A percentile compares a stretch with the other conserved stretches of the same genome.
These are phyloP conservation scores for Ganoderma resinaceum DNA, from an alignment of 1,284 basidiomycete species.

Conservation along the genomic window DNA sequence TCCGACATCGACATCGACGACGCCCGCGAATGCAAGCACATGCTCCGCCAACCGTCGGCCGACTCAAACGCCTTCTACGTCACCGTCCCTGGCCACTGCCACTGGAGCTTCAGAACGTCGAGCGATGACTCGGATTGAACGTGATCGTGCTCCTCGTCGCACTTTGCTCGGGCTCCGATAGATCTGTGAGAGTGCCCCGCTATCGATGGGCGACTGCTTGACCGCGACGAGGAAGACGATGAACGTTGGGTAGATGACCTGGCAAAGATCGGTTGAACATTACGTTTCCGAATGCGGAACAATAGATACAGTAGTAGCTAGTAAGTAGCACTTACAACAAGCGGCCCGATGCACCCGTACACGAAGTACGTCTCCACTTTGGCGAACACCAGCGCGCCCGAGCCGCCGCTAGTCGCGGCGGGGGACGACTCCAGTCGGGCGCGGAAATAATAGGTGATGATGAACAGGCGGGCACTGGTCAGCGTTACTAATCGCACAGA, in stretches of 20 bases:
- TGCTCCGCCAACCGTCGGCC: too few relatives aligned
- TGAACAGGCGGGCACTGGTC: not conserved
- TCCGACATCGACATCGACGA: too few relatives aligned
- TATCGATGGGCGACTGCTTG: not conserved
- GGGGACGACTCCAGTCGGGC: not conserved
- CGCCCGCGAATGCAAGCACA: too few relatives aligned
- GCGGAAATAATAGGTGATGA: not conserved
- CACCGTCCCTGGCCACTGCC: too few relatives aligned
- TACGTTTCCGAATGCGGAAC: too few relatives aligned
- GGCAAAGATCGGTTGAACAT: not conserved
- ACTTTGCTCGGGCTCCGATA: not conserved
- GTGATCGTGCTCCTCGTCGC: not conserved
- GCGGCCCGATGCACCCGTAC: not conserved
- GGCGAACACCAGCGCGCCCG: not conserved
- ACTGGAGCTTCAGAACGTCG: not conserved
- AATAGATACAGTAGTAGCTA: too few relatives aligned
- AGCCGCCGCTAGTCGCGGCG: not conserved
- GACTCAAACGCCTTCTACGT: too few relatives aligned
- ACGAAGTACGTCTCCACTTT: not conserved
- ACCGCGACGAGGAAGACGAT: conserved; percentile 9
- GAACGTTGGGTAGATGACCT: conserved; percentile 1
- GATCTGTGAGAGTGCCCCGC: not conserved
- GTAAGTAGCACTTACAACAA: not conserved
- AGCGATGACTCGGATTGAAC: too few relatives aligned
- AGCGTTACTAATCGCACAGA: too few relatives aligned